Evolutionary conservation across 768 basidiomycete species (phyloP).

Genomic region (Cubamyces sp.): DNA sequence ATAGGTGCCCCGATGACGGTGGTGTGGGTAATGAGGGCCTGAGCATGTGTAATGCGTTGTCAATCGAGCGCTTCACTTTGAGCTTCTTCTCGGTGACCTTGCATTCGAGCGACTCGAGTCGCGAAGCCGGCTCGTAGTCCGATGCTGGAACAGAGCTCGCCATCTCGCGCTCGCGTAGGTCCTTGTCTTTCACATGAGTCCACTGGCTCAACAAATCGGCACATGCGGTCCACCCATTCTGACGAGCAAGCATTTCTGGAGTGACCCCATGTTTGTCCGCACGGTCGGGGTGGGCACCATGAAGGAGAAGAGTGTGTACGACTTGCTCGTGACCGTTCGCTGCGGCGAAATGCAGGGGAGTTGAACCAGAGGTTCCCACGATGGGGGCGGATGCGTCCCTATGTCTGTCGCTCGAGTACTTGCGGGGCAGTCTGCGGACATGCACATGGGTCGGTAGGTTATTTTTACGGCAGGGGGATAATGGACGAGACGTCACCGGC

Average conservation of each 20-base stretch:
- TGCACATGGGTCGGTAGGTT: slow-evolving; percentile 1
- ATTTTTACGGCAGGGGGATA: slow-evolving; percentile 4
- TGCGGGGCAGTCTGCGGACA: slow-evolving; percentile 62
- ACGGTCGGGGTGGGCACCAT: slow-evolving; percentile 80
- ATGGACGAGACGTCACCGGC: slow-evolving; percentile 30
- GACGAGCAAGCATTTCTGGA: slow-evolving; percentile 80
- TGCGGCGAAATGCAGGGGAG: slow-evolving; percentile 95
- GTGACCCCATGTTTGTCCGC: slow-evolving; percentile 92
- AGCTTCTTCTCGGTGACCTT: slow-evolving; percentile 43
- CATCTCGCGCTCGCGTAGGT: slow-evolving; percentile 58
- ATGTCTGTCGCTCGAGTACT: slow-evolving; percentile 71
- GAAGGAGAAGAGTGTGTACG: slow-evolving; percentile 77
- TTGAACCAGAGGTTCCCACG: slow-evolving; percentile 84
- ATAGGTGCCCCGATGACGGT: slow-evolving; percentile 32
- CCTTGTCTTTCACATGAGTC: slow-evolving; percentile 62
- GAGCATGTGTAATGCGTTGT: slow-evolving; percentile 62
- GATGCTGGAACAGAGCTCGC: slow-evolving; percentile 1
- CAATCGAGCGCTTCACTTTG: slow-evolving; percentile 79
- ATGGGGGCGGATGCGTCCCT: slow-evolving; percentile 70
- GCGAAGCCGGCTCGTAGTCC: slow-evolving; percentile 16
- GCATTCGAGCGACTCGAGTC: slow-evolving; percentile 23
- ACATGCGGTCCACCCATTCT: slow-evolving; percentile 80
- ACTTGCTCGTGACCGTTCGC: slow-evolving; percentile 89
- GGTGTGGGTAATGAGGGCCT: slow-evolving; percentile 39
- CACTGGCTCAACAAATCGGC: slow-evolving; percentile 75